Evolutionary conservation across 1,284 basidiomycete species (phyloP).

Genomic region (Leccinum angustisporum): DNA sequence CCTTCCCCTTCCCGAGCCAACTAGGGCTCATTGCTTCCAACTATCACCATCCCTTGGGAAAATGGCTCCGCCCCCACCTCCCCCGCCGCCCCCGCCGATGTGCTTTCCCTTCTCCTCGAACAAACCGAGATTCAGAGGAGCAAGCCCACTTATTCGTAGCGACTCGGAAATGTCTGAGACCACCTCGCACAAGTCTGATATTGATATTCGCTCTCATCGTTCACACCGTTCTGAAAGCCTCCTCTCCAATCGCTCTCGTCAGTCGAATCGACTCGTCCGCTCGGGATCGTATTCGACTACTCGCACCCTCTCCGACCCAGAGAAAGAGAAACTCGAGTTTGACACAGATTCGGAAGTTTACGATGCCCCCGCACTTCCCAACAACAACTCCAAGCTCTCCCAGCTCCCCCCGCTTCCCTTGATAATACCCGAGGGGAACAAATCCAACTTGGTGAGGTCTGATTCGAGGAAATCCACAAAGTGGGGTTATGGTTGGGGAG

Average conservation of each 20-base stretch:
- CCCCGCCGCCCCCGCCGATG: constrained; percentile 56
- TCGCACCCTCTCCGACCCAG: constrained; percentile 31
- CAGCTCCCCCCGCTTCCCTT: constrained; percentile 5
- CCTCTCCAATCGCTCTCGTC: constrained; percentile 25
- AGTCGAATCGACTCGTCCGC: constrained; percentile 30
- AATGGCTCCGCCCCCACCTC: constrained; percentile 43
- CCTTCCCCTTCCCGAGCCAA: constrained; percentile 14
- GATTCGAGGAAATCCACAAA: constrained; percentile 52
- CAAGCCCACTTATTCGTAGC: constrained; percentile 34
- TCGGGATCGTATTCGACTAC: constrained; percentile 35
- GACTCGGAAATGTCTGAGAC: constrained; percentile 36
- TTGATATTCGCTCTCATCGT: constrained; percentile 31
- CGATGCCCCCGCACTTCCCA: constrained; percentile 34
- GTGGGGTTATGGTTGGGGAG: constrained; percentile 70
- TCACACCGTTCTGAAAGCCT: constrained; percentile 26
- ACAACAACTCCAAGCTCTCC: constrained; percentile 27
- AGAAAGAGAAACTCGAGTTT: constrained; percentile 52
- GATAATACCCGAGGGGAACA: constrained; percentile 36
- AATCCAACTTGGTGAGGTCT: constrained; percentile 44
- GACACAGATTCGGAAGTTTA: constrained; percentile 59
- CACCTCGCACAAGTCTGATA: constrained; percentile 29
- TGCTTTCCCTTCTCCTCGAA: constrained; percentile 52
- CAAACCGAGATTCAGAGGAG: constrained; percentile 28
- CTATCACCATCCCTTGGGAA: constrained; percentile 22
- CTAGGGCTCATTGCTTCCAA: constrained; percentile 20